These are phyloP conservation scores for Ensete glaucum DNA, from an alignment of 176 grass and related monocot species.

Conservation along the genomic window DNA sequence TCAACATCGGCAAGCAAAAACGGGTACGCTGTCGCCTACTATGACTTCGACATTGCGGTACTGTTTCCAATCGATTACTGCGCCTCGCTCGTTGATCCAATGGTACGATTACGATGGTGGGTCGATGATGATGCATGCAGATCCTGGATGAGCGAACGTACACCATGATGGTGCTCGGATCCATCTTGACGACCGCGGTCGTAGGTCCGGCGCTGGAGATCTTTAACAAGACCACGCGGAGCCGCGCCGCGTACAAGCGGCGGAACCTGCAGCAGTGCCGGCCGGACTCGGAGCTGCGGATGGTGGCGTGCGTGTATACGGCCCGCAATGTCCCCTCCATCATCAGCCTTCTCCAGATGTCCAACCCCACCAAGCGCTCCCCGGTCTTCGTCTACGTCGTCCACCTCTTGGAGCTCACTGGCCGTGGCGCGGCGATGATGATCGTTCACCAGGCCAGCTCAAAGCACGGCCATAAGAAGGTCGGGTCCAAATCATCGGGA, in stretches of 20 bases:
- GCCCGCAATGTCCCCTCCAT: constrained; percentile 29
- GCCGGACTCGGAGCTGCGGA: constrained; percentile 20
- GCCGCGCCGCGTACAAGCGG: constrained; percentile 25
- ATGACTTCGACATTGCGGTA: no score
- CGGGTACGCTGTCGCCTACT: neutral
- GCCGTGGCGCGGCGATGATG: constrained; percentile 20
- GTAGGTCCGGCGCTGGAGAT: constrained; percentile 16
- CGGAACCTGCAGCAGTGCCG: constrained; percentile 20
- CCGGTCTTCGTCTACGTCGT: constrained; percentile 31
- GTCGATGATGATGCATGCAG: constrained; percentile 1
- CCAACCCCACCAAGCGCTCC: constrained; percentile 31
- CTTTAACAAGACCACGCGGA: constrained; percentile 1
- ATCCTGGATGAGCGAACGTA: constrained; percentile 21
- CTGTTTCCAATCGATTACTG: neutral
- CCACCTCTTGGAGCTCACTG: constrained; percentile 27
- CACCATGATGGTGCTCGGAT: constrained; percentile 20
- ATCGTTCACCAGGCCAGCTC: neutral
- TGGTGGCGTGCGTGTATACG: constrained; percentile 22
- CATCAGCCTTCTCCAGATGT: constrained; percentile 25
- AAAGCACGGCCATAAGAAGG: no score
- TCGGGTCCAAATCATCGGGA: neutral
- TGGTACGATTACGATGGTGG: no score
- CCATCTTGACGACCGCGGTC: constrained; percentile 13
- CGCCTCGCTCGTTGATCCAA: neutral
- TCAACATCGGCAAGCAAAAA: constrained; percentile 26